Base-by-base conservation (phyloP, 2,329 filamentous ascomycete species). In the Nothopassalora personata region DNA sequence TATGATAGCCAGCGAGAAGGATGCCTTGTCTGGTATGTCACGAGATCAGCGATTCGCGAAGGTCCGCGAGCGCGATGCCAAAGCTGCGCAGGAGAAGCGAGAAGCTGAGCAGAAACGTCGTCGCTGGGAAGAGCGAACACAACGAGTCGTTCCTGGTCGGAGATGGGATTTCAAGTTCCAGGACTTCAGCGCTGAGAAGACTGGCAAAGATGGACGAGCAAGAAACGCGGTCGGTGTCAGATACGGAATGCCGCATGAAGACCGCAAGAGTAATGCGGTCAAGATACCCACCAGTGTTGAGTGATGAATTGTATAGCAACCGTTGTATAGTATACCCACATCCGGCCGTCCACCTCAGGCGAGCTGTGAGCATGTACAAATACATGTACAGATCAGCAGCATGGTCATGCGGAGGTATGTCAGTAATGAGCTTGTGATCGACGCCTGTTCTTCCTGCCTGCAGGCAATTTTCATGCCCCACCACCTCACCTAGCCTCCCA, bases 201-300 rank as follows among this genome's bases (percentile, higher is more conserved):
- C 77, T 5, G 84, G 84, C 10, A 70, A 73, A 53, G 76, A 84
- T 67, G 84, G 83, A 9, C 78, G 83, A 65, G 77, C 77, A 33
- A 71, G 74, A 23, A 72, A 72, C 59, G 83, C 82, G 30, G 80
- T 82, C 19, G 85, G 84, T 13, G 80, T 78, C 65, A 76, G 84
- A 64, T 87, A 87, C 68, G 84, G 85, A 66, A 77, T 86, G 59
- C 84, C 85, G 52, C 80, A 80, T 65, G 75, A 84, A 67, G 84
- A 86, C 62, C 76, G 85, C 60, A 86, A 86, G 79, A 82, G 81
- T 73, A 84, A 84, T 27, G 74, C 79, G 62, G 75, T 85, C 66
- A 87, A 87, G 77, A 86, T 87, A 62, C 84, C 84, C 11, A 85
- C 79, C 23, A 79, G 76, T 63, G 83, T 86, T 51, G 79, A 82